A percentile compares a stretch with the other conserved stretches of the same genome.
These are phyloP conservation scores for Gamarada debralockiae DNA, from an alignment of 495 filamentous ascomycete species.

Conservation along the genomic window DNA sequence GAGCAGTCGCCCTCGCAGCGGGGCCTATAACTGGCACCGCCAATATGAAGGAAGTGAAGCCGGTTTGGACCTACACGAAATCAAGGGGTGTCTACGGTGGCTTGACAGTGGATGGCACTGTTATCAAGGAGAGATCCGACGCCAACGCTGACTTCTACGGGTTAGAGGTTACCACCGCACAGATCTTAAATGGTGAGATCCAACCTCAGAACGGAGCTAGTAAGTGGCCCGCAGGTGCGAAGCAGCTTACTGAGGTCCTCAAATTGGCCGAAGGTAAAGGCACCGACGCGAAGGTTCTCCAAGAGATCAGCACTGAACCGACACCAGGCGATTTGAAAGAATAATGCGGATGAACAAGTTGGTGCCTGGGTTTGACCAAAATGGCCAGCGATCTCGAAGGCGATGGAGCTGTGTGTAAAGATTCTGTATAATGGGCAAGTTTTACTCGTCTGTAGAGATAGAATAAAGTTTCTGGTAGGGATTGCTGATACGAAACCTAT, in stretches of 20 bases:
- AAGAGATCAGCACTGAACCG: slow-evolving; percentile 45
- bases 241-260: slow-evolving; percentile 66
- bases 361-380: too few species aligned
- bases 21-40: slow-evolving; percentile 67
- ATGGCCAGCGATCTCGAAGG: too few species aligned
- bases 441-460: too few species aligned
- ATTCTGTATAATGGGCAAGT: too few species aligned
- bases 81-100: slow-evolving; percentile 76
- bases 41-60: slow-evolving; percentile 22
- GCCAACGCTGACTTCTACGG: slow-evolving; percentile 86
- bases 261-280: slow-evolving; percentile 83
- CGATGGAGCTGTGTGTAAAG: too few species aligned
- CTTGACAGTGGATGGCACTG: slow-evolving; percentile 77
- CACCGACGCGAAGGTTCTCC: slow-evolving; percentile 54
- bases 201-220: slow-evolving; percentile 39
- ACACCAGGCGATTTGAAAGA: slow-evolving; percentile 58
- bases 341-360: too few species aligned
- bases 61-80: slow-evolving; percentile 83
- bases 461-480: too few species aligned
- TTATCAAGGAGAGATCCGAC: slow-evolving; percentile 76
- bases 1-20: slow-evolving; percentile 68
- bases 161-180: slow-evolving; percentile 59
- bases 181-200: slow-evolving; percentile 76
- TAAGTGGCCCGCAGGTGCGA: slow-evolving; percentile 46
- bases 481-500: too few species aligned